A percentile compares a stretch with the other conserved stretches of the same genome.
Evolutionary conservation across 192 early-diverging fungal genomes (phyloP).

Genomic region (Spinellus fusiger): DNA sequence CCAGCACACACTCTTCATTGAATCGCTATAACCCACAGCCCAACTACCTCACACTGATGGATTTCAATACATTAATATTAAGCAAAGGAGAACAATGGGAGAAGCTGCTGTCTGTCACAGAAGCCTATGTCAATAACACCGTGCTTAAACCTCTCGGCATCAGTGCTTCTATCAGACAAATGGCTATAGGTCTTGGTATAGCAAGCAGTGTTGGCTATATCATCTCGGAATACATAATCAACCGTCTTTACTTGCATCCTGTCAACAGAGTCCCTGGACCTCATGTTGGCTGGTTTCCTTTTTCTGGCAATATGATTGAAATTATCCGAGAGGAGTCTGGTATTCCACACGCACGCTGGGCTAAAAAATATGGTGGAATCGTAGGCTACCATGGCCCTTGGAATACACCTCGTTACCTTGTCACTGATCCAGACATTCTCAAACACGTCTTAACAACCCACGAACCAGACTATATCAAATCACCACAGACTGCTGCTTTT

Average conservation of each 20-base stretch:
- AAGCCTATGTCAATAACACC: slow-evolving; percentile 1
- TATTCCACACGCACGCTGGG: slow-evolving; percentile 39
- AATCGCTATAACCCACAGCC: too few relatives aligned
- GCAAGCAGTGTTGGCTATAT: slow-evolving; percentile 15
- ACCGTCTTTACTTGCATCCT: slow-evolving; percentile 35
- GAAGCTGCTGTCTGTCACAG: neutral
- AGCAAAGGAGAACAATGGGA: neutral
- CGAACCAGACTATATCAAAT: slow-evolving; percentile 42
- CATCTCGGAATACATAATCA: slow-evolving; percentile 32
- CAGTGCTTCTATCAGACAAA: neutral
- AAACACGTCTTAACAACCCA: slow-evolving; percentile 38
- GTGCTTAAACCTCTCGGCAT: slow-evolving; percentile 5
- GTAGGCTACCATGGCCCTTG: slow-evolving; percentile 41
- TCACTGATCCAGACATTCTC: slow-evolving; percentile 44
- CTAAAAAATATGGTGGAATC: slow-evolving; percentile 45
- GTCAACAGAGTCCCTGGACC: slow-evolving; percentile 45
- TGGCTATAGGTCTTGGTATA: neutral
- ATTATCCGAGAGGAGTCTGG: slow-evolving; percentile 39
- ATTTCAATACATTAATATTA: too few relatives aligned
- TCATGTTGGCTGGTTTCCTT: slow-evolving; percentile 33
- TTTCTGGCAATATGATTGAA: slow-evolving; percentile 38
- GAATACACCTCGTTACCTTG: slow-evolving; percentile 27
- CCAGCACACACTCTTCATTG: too few relatives aligned
- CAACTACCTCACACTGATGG: too few relatives aligned
- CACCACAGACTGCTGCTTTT: slow-evolving; percentile 16